Evolutionary conservation across 352 stramenopile species (phyloP).

Genomic region (Pythium dissimile): DNA sequence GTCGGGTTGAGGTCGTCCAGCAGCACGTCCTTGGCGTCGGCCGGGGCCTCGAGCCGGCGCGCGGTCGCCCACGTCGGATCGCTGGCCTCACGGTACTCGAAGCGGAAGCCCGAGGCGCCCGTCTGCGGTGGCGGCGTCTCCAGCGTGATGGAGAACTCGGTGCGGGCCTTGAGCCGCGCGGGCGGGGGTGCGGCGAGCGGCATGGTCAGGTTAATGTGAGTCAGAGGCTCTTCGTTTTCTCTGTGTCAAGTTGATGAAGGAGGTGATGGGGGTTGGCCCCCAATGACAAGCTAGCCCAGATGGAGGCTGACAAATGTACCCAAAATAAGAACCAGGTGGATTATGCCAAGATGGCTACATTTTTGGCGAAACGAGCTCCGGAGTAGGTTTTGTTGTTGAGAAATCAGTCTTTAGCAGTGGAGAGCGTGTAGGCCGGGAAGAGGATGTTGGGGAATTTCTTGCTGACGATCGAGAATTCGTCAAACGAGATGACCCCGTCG

Average conservation of each 20-base stretch:
- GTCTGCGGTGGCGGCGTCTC: conserved; percentile 30
- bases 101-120: conserved; percentile 39
- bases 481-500: conserved; percentile 96
- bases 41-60: conserved; percentile 37
- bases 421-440: conserved; percentile 83
- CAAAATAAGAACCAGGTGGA: conserved; percentile 1
- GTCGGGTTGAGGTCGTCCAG: conserved; percentile 87
- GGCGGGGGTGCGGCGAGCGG: conserved; percentile 36
- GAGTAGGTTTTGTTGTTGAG: neutral
- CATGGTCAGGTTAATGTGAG: no score
- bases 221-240: no score
- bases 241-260: neutral
- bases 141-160: conserved; percentile 82
- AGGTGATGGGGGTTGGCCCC: neutral
- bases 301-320: neutral
- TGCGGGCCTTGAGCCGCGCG: conserved; percentile 69
- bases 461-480: conserved; percentile 95
- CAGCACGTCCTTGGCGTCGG: conserved; percentile 37
- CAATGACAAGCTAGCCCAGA: conserved; percentile 1
- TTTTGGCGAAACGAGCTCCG: neutral
- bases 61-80: conserved; percentile 32
- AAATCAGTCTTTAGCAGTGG: conserved; percentile 47
- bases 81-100: conserved; percentile 68
- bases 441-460: conserved; percentile 98
- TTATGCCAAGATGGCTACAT: conserved; percentile 1